Evolutionary conservation across 2,329 filamentous ascomycete genomes (phyloP).

Genomic region (Talaromyces sp.): DNA sequence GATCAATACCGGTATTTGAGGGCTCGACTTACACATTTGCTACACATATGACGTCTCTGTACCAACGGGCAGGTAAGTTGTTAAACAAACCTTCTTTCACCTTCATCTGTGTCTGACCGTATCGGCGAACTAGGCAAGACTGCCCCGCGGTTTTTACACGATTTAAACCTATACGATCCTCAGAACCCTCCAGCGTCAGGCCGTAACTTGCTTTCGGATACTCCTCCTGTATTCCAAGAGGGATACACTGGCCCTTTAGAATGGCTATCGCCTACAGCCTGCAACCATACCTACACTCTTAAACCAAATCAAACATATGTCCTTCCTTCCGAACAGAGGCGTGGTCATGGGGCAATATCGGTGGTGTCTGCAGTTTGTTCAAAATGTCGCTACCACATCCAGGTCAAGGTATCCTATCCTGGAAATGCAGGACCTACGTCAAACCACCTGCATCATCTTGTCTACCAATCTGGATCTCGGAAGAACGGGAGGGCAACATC

Average conservation of each 20-base stretch:
- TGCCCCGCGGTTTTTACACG: conserved; percentile 43
- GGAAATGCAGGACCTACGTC: conserved; percentile 29
- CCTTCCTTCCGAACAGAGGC: conserved; percentile 34
- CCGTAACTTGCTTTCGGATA: conserved; percentile 53
- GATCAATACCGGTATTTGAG: background rate
- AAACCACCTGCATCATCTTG: conserved; percentile 58
- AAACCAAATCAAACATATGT: conserved; percentile 52
- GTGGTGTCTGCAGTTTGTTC: conserved; percentile 57
- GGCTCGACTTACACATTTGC: background rate
- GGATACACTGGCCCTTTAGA: conserved; percentile 28
- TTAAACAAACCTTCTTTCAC: conserved; percentile 15
- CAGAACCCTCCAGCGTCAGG: conserved; percentile 37
- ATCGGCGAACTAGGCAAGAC: conserved; percentile 37
- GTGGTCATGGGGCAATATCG: conserved; percentile 42
- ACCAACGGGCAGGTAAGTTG: conserved; percentile 27
- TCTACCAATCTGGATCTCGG: conserved; percentile 33
- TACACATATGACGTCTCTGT: conserved; percentile 18
- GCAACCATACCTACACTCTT: conserved; percentile 53
- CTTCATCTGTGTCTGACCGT: background rate
- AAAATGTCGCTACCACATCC: conserved; percentile 57
- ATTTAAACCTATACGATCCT: conserved; percentile 41
- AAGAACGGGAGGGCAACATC: conserved; percentile 18
- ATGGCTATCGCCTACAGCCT: conserved; percentile 40
- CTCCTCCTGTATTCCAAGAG: conserved; percentile 47
- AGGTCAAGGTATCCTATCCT: conserved; percentile 50